Conservation (phyloP, 345 rosid genomes). For the Populus simonii region DNA sequence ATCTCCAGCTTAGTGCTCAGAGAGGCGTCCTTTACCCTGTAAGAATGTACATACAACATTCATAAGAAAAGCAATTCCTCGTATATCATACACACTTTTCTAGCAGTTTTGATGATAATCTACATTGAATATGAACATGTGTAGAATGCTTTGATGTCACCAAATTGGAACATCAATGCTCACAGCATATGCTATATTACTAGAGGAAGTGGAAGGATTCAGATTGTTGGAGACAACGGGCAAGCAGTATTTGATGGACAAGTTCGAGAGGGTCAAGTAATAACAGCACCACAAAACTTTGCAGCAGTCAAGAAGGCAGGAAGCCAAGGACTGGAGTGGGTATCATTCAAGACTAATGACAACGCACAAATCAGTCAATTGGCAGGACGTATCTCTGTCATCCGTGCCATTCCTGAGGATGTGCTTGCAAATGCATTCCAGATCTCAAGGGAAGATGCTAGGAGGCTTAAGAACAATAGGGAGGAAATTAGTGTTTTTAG, state of each 20-base stretch:
- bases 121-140: not conserved
- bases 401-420: slow-evolving; percentile 29
- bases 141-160: slow-evolving; percentile 36
- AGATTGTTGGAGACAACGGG: slow-evolving; percentile 32
- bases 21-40: slow-evolving; percentile 47
- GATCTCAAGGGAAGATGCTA: slow-evolving; percentile 36
- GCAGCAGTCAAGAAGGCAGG: slow-evolving; percentile 33
- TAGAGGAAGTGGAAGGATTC: slow-evolving; percentile 32
- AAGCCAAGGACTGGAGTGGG: slow-evolving; percentile 32
- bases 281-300: slow-evolving; percentile 35
- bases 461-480: slow-evolving; percentile 28
- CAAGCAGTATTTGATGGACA: slow-evolving; percentile 21
- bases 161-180: slow-evolving; percentile 37
- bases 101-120: not conserved
- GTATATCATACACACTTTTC: not conserved
- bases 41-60: not conserved
- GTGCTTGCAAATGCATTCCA: slow-evolving; percentile 30
- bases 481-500: not conserved
- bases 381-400: slow-evolving; percentile 26
- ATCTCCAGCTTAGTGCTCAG: slow-evolving; percentile 52
- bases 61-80: not conserved
- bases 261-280: slow-evolving; percentile 31
- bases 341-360: slow-evolving; percentile 36
- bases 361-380: slow-evolving; percentile 19
- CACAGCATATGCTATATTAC: slow-evolving; percentile 35